Evolutionary conservation across 345 rosid species (phyloP), one percentile per base, ranked within the genome.

Genomic region (Salix brachista): DNA sequence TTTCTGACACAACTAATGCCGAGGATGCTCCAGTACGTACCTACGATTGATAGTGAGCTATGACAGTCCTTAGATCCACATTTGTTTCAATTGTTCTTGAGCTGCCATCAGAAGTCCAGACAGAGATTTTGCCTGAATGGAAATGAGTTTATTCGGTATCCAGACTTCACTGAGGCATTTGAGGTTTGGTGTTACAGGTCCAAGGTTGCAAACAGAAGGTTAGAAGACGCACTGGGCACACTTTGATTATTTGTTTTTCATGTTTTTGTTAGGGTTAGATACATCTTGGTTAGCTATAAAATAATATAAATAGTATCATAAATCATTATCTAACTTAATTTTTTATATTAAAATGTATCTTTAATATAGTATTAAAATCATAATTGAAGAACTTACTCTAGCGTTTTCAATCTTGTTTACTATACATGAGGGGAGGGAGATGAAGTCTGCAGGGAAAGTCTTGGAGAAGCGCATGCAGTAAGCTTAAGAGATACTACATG

Each of bases 121-220:
- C 96, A 41, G 84, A 89, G 85, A 89, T 95, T 85, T 82, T 95
- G 84, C 83, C 88, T 2, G 93, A 89, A 66, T 95, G 99, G 81
- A n/a, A 86, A 84, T 11, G 85, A 88, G 69, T 81, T 83, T 75
- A 64, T 83, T 48, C 70, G 28, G 30, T 95, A 93, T 88, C 99
- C 97, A 19, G 97, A 95, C 83, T 83, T 95, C 77, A 90, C 94
- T 0, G 94, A 95, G 83, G 97, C 93, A 65, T 90, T 90, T 75
- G 97, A 95, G 80, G 87, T 87, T 62, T 93, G 97, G 97, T 90
- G 97, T 84, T 89, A 83, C 79, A 83, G 96, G 82, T 87, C 96
- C 72, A 92, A 91, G 84, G 90, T 88, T 26, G 92, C 97, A 37
- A 87, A 85, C 87, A 89, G 91, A 81, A 90, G 91, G 77, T 80